phyloP scores from a whole-genome alignment of 2,329 filamentous ascomycete genomes.

The Dactylellina cionopaga region DNA sequence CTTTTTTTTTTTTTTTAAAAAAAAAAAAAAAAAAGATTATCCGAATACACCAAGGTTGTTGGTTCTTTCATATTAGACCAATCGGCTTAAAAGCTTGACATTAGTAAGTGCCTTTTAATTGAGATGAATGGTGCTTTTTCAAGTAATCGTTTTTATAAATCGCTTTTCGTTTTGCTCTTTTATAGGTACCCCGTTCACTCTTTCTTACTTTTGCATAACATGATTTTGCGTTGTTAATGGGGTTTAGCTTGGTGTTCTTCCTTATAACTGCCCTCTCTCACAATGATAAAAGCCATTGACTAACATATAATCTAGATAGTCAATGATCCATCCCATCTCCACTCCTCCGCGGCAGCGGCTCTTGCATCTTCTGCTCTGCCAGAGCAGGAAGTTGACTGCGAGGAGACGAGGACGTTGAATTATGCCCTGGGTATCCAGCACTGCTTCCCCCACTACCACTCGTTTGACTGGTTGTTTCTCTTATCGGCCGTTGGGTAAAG shows the following conservation, averaged over 20 bases:
- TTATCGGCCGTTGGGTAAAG: slow-evolving; percentile 32
- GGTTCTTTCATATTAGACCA: not conserved
- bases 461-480: too few species aligned
- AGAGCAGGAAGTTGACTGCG: slow-evolving; percentile 35
- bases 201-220: slow-evolving; percentile 35
- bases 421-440: slow-evolving; percentile 40
- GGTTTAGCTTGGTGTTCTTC: slow-evolving; percentile 1
- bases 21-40: not conserved
- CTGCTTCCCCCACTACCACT: slow-evolving; percentile 12
- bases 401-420: slow-evolving; percentile 44
- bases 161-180: not conserved
- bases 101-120: slow-evolving; percentile 23
- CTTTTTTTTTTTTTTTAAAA: too few species aligned
- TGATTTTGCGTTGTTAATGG: slow-evolving; percentile 41
- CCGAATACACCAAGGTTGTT: not conserved
- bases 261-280: slow-evolving; percentile 4
- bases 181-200: not conserved
- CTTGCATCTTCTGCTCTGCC: slow-evolving; percentile 38
- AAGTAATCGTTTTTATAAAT: too few species aligned
- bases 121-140: not conserved
- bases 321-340: slow-evolving; percentile 42
- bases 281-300: slow-evolving; percentile 32
- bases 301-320: slow-evolving; percentile 41
- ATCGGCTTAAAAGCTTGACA: not conserved
- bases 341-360: slow-evolving; percentile 21